These are phyloP conservation scores for Malus fusca DNA, from an alignment of 306 rosid species.

Conservation along the genomic window DNA sequence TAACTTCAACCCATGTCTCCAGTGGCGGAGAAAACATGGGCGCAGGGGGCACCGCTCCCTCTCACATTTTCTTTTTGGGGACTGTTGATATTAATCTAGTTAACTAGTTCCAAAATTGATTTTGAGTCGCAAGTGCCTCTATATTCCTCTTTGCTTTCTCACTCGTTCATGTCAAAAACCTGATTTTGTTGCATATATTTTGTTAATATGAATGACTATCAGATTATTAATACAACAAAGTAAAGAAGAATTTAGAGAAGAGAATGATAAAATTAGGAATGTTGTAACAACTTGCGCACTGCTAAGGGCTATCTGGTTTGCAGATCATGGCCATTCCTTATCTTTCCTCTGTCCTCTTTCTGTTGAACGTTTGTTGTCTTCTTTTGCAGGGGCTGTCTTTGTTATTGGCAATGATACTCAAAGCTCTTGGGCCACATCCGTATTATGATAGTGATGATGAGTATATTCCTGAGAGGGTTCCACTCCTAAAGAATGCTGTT, in stretches of 20 bases:
- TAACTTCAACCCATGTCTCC: neutral
- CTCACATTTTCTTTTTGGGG: neutral
- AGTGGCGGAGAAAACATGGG: neutral
- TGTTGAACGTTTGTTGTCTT: neutral
- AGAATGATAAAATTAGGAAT: too few species aligned
- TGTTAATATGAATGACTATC: too few species aligned
- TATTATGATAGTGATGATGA: constrained; percentile 77
- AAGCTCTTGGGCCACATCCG: constrained; percentile 67
- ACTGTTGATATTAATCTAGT: neutral
- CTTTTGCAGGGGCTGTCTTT: constrained; percentile 53
- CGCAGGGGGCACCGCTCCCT: neutral
- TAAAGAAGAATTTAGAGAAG: too few species aligned
- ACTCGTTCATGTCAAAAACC: too few species aligned
- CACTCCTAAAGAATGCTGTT: constrained; percentile 54
- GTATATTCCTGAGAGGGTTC: constrained; percentile 47
- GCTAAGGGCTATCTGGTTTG: neutral
- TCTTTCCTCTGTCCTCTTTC: neutral
- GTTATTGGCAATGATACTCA: constrained; percentile 69
- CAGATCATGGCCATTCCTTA: neutral
- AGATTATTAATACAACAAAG: too few species aligned
- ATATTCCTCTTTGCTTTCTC: too few species aligned
- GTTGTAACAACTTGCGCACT: neutral
- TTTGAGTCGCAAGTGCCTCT: too few species aligned
- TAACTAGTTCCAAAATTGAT: neutral
- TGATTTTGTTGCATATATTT: too few species aligned